Base-by-base conservation (phyloP, 768 basidiomycete species). In the Panellus pusillus region DNA sequence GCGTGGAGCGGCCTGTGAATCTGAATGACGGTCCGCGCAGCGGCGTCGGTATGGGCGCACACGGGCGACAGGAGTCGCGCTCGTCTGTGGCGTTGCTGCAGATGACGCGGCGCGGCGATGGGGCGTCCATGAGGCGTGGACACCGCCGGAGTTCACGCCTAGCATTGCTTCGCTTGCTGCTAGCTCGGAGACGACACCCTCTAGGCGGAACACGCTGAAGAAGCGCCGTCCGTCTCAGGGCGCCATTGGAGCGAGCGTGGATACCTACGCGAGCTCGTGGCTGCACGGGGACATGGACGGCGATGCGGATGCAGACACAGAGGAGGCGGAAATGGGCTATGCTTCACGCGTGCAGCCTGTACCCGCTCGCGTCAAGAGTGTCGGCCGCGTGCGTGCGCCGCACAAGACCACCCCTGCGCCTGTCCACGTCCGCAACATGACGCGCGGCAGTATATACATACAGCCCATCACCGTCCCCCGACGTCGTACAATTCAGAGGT, bases 251-350 rank as follows among this genome's bases (percentile, higher is more conserved):
- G 29, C 51, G 52, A 55, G 51, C 47, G 54, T 39, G 27, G 48
- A 61, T n/a, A 54, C 59, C 44, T 32, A 56, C 17, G 59, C 59
- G 46, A 61, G 55, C 54, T 57, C 59, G 47, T 61, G 59, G 59
- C 35, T 61, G 52, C 55, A 61, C 35, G 48, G 41, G 2, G 52
- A 54, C 31, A 15, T 46, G 43, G 59, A 52, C 37, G 27, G 42
- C 9, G 41, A 56, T 17, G 43, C 14, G 13, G 29, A 52, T 15
- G 50, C 49, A 9, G 51, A 52, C 39, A 50, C 47, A n/a, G 58
- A 52, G 47, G 24, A 24, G 50, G 17, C 32, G 24, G 24, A 24
- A 6, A 24, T 24, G 45, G 19, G 24, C 15, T 17, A 9, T 36
- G 17, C 36, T 1, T 17, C 19, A n/a, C 31, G 19, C 12, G 40